A percentile compares a stretch with the other conserved stretches of the same genome.
These are phyloP conservation scores for Aureoboletus auriporus DNA, from an alignment of 768 basidiomycete species.

Conservation along the genomic window DNA sequence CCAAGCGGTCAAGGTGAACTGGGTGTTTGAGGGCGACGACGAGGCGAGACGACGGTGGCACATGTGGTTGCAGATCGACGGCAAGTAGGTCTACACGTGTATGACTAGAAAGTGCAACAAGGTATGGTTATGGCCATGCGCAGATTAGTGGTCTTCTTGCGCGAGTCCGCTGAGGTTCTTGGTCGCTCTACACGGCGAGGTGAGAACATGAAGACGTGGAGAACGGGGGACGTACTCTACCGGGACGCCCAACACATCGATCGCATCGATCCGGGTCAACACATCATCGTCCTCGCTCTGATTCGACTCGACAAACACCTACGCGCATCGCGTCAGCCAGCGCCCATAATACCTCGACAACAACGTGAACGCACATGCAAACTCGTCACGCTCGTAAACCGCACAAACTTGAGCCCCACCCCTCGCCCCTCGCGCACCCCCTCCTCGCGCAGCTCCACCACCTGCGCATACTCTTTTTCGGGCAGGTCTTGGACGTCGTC, in stretches of 20 bases:
- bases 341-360: not conserved
- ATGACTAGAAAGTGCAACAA: too few relatives aligned
- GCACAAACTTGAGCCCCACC: slow-evolving; percentile 57
- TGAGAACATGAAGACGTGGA: slow-evolving; percentile 2
- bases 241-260: slow-evolving; percentile 61
- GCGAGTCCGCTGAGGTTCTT: slow-evolving; percentile 37
- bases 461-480: slow-evolving; percentile 52
- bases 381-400: slow-evolving; percentile 65
- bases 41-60: slow-evolving; percentile 71
- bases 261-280: slow-evolving; percentile 56
- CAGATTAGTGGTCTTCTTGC: slow-evolving; percentile 26
- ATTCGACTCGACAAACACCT: slow-evolving; percentile 71
- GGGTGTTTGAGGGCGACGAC: slow-evolving; percentile 72
- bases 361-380: slow-evolving; percentile 47
- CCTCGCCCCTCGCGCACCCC: slow-evolving; percentile 42
- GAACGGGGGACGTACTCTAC: slow-evolving; percentile 43
- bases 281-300: slow-evolving; percentile 54
- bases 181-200: slow-evolving; percentile 26
- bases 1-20: slow-evolving; percentile 75
- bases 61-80: slow-evolving; percentile 83
- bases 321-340: slow-evolving; percentile 1
- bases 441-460: slow-evolving; percentile 47
- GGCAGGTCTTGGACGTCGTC: slow-evolving; percentile 56
- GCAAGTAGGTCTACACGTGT: slow-evolving; percentile 40
- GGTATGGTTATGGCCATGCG: too few relatives aligned